Percentiles rank a stretch among this genome's conserved stretches.
phyloP scores from a whole-genome alignment of 768 basidiomycete genomes.

The Cantharellus anzutake region DNA sequence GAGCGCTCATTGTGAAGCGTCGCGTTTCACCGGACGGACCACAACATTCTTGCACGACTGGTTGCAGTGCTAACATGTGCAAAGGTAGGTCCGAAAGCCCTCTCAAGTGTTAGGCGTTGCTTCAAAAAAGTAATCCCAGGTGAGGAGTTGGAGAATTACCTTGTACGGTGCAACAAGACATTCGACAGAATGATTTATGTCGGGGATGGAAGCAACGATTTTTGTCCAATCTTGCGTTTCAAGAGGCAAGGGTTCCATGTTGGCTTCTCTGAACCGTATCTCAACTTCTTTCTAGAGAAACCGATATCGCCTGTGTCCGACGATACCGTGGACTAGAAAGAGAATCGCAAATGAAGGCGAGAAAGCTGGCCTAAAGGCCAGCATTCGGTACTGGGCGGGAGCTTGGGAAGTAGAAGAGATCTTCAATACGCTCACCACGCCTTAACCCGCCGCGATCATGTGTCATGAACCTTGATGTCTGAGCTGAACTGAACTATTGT shows the following conservation, averaged over 20 bases:
- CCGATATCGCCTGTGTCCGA: slow-evolving; percentile 71
- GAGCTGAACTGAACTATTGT: too few relatives aligned
- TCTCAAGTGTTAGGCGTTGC: neutral
- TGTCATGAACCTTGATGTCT: too few relatives aligned
- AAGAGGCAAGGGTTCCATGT: slow-evolving; percentile 28
- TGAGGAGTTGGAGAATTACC: slow-evolving; percentile 78
- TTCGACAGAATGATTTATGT: slow-evolving; percentile 77
- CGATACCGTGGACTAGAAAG: slow-evolving; percentile 54
- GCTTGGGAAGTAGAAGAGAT: slow-evolving; percentile 95
- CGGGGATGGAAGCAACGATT: slow-evolving; percentile 91
- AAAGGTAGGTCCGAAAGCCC: slow-evolving; percentile 37
- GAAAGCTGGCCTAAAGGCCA: slow-evolving; percentile 41
- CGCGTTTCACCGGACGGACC: slow-evolving; percentile 55
- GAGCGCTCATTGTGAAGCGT: slow-evolving; percentile 56
- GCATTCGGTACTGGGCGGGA: slow-evolving; percentile 73
- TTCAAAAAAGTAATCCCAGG: slow-evolving; percentile 25
- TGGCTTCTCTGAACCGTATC: neutral
- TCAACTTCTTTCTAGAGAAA: neutral
- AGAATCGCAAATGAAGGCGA: slow-evolving; percentile 58
- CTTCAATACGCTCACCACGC: slow-evolving; percentile 20
- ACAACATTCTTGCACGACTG: slow-evolving; percentile 69
- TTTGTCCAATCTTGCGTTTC: slow-evolving; percentile 75
- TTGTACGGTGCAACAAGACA: slow-evolving; percentile 34
- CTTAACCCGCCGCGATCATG: too few relatives aligned
- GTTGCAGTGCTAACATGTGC: slow-evolving; percentile 96